These are phyloP conservation scores for Rhynchospora pubera DNA, from an alignment of 176 grass and related monocot species.

Conservation along the genomic window DNA sequence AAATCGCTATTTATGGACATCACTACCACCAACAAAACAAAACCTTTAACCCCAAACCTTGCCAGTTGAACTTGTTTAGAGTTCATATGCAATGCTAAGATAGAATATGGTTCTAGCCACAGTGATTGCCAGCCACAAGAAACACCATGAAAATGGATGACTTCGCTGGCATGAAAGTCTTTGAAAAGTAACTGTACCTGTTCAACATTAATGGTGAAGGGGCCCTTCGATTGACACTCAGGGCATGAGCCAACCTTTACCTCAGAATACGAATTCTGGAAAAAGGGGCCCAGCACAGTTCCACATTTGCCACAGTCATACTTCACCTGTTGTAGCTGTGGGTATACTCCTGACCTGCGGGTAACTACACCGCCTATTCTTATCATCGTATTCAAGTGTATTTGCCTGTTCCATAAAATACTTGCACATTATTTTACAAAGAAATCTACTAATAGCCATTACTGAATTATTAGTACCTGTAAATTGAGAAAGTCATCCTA, in stretches of 20 bases:
- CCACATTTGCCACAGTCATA: constrained; percentile 97
- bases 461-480: not conserved
- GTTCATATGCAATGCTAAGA: constrained; percentile 2
- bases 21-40: not conserved
- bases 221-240: constrained; percentile 94
- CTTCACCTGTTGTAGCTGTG: constrained; percentile 92
- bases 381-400: constrained; percentile 99
- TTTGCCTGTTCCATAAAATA: constrained; percentile 50
- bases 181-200: constrained; percentile 41
- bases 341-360: constrained; percentile 83
- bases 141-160: not conserved
- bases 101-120: not conserved
- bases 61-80: not conserved
- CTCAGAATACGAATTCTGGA: constrained; percentile 94
- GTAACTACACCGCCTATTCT: constrained; percentile 94
- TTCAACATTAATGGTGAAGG: constrained; percentile 92
- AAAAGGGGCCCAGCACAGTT: constrained; percentile 82
- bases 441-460: not conserved
- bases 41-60: not conserved
- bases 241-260: constrained; percentile 95
- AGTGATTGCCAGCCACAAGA: not conserved
- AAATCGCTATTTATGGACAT: not conserved
- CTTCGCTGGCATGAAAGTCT: not conserved
- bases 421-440: not conserved
- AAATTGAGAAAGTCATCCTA: not conserved